Evolutionary conservation across 2,329 filamentous ascomycete genomes (phyloP), one percentile per base, ranked within the genome.

Genomic region (Ceratocystis papillata): DNA sequence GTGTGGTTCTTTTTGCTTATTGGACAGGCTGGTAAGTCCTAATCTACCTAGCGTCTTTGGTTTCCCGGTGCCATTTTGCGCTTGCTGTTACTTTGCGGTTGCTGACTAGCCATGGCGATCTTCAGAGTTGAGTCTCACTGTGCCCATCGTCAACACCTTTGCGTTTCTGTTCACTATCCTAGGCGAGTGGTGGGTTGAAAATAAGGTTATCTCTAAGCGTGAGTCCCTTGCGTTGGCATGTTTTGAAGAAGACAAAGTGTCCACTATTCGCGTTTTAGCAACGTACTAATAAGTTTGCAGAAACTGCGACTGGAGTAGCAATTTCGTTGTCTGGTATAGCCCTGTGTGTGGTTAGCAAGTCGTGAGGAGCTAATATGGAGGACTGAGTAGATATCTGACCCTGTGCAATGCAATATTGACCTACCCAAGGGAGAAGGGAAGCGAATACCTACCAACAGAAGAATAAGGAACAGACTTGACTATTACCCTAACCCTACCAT

Each of bases 1-100:
- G 82, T 96, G 65, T 97, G 93, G 93, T 97, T 97, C 77, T 97
- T 97, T 72, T 76, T 97, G 70, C 79, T 97, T 70, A 93, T 97
- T 76, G 93, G 93, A 5, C 85, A 94, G 75, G 92, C 92, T 72
- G 91, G 91, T 95, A 76, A 71, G 87, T 81, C 67, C 30, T 25
- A 10, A 48, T 68, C 28, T 28, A 5, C 45, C 22, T 63, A 33
- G 46, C 64, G 25, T 65, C 10, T 60, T 46, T 48, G 60, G 45
- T 66, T 55, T 46, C 30, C 41, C 1, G 10, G 28, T 37, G 30
- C 37, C 3, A 33, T 17, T 8, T 44, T 25, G 15, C 17, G 25
- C 3, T 17, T 28, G 10, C 5, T 3, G 2, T 53, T 12, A 5
- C 10, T 53, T 10, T 12, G 20, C 22, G 22, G 4, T 28, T 53